phyloP scores from a whole-genome alignment of 1,284 basidiomycete genomes.

The Sutorius eximius region DNA sequence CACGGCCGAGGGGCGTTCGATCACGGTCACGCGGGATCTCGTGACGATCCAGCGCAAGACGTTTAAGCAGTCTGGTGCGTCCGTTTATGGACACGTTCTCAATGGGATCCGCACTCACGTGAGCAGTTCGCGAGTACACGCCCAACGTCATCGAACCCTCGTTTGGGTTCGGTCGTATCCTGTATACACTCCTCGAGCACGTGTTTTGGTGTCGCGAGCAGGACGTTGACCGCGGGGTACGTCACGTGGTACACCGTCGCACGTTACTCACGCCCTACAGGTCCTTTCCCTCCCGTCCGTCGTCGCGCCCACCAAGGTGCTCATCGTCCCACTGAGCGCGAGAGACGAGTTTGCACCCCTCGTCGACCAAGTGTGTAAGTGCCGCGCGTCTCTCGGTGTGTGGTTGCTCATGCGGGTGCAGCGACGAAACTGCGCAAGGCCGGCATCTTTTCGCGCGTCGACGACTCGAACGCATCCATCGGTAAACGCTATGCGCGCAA shows the following conservation, averaged over 20 bases:
- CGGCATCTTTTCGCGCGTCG: constrained; percentile 90
- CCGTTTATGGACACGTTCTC: constrained; percentile 33
- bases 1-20: constrained; percentile 64
- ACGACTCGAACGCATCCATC: constrained; percentile 94
- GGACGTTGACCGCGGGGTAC: constrained; percentile 83
- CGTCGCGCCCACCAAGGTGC: constrained; percentile 95
- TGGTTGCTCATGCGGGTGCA: constrained; percentile 33
- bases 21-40: constrained; percentile 74
- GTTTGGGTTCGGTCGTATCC: constrained; percentile 95
- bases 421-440: constrained; percentile 84
- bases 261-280: constrained; percentile 22
- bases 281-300: constrained; percentile 87
- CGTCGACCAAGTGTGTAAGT: constrained; percentile 89
- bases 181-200: constrained; percentile 95
- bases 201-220: constrained; percentile 94
- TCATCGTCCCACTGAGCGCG: constrained; percentile 94
- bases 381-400: neutral
- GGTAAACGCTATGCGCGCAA: constrained; percentile 97
- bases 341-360: constrained; percentile 85
- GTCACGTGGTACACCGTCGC: constrained; percentile 31
- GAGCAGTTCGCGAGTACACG: constrained; percentile 82
- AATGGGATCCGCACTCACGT: constrained; percentile 17
- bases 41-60: constrained; percentile 83
- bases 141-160: constrained; percentile 99
- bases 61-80: constrained; percentile 88